These are phyloP conservation scores for Brassica cretica DNA, from an alignment of 345 rosid species.

Conservation along the genomic window DNA sequence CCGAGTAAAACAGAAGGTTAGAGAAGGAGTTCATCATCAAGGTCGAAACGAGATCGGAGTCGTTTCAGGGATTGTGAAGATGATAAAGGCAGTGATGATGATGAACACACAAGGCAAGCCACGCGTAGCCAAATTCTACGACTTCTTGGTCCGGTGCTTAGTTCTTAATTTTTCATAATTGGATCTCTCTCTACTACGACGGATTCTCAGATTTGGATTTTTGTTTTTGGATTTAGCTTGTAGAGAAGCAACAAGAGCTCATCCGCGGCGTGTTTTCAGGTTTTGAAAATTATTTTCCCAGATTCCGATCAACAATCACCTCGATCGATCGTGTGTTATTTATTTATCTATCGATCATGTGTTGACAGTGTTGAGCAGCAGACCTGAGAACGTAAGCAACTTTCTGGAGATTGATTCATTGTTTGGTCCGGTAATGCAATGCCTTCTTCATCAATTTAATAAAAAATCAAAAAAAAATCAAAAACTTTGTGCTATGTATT, in stretches of 20 bases:
- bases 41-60: slow-evolving; percentile 4
- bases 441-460: neutral
- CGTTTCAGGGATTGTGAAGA: slow-evolving; percentile 17
- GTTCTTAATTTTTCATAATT: neutral
- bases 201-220: slow-evolving; percentile 1
- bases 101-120: slow-evolving; percentile 94
- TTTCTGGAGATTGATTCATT: slow-evolving; percentile 76
- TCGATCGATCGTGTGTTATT: slow-evolving; percentile 49
- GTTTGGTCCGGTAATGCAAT: slow-evolving; percentile 71
- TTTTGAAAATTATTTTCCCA: neutral
- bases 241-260: slow-evolving; percentile 90
- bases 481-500: neutral
- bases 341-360: slow-evolving; percentile 4
- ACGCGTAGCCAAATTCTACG: slow-evolving; percentile 85
- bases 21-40: neutral
- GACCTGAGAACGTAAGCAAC: slow-evolving; percentile 90
- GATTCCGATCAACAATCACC: slow-evolving; percentile 51
- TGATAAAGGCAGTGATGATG: slow-evolving; percentile 88
- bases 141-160: slow-evolving; percentile 52
- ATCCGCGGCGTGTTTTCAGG: slow-evolving; percentile 48
- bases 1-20: neutral
- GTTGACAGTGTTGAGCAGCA: slow-evolving; percentile 66
- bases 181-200: neutral
- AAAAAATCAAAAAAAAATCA: too few species aligned
- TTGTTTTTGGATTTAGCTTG: slow-evolving; percentile 45